phyloP scores from a whole-genome alignment of 2,329 filamentous ascomycete species.

The Diaporthe sp. region DNA sequence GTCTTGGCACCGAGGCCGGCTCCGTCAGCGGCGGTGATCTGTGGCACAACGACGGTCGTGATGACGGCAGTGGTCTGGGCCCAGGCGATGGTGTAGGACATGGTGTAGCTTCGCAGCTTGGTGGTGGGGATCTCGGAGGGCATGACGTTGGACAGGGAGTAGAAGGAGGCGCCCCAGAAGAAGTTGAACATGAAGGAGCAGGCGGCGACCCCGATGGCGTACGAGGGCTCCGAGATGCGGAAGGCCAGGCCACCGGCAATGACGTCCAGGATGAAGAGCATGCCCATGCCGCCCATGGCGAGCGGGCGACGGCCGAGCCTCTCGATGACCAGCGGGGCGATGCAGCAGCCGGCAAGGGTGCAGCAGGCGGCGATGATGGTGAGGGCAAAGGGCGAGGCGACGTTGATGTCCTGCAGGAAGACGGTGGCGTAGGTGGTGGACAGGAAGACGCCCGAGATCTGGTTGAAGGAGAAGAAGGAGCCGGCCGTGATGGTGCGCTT shows the following conservation, averaged over 20 bases:
- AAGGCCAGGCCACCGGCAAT: constrained; percentile 53
- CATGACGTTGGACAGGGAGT: constrained; percentile 53
- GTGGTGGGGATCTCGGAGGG: constrained; percentile 50
- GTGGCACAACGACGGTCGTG: constrained; percentile 55
- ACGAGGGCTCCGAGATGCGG: constrained; percentile 44
- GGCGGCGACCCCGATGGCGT: constrained; percentile 49
- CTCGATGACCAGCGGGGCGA: constrained; percentile 53
- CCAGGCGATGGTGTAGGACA: constrained; percentile 54
- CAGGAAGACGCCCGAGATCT: constrained; percentile 54
- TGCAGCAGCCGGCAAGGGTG: constrained; percentile 53
- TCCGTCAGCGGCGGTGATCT: constrained; percentile 46
- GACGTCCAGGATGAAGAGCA: constrained; percentile 52
- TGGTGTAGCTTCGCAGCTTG: constrained; percentile 44
- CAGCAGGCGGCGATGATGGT: constrained; percentile 54
- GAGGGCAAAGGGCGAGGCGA: constrained; percentile 51
- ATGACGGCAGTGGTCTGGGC: constrained; percentile 54
- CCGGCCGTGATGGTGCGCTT: constrained; percentile 53
- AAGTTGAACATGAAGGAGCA: constrained; percentile 55
- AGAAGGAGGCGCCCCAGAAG: constrained; percentile 54
- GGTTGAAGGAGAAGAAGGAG: constrained; percentile 53
- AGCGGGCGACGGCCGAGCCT: constrained; percentile 52
- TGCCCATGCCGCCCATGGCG: constrained; percentile 52
- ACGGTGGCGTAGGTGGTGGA: constrained; percentile 55
- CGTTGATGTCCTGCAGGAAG: constrained; percentile 52
- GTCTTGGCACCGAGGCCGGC: constrained; percentile 41